Conservation (phyloP, 306 rosid genomes). For the Pterocarpus macrocarpus region DNA sequence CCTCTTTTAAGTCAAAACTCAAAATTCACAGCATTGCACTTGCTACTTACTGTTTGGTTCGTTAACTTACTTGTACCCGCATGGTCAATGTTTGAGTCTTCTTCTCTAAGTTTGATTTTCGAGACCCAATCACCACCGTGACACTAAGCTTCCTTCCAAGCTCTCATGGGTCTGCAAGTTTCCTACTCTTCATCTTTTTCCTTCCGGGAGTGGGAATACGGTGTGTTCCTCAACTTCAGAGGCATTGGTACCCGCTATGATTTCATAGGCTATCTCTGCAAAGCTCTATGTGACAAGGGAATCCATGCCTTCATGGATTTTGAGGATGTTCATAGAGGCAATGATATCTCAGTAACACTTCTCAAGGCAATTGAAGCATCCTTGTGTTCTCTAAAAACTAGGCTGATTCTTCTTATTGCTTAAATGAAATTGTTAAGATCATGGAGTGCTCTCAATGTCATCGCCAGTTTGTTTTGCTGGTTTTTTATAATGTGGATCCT, state of each 20-base stretch:
- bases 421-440: not conserved
- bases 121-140: too few species aligned
- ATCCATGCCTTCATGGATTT: constrained; percentile 14
- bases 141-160: too few species aligned
- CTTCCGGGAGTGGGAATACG: too few species aligned
- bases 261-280: not conserved
- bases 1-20: too few species aligned
- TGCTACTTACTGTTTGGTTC: too few species aligned
- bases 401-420: not conserved
- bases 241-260: not conserved
- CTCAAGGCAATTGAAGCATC: not conserved
- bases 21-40: too few species aligned
- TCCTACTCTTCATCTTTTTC: too few species aligned
- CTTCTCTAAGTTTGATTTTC: too few species aligned
- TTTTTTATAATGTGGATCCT: constrained; percentile 2
- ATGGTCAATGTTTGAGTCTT: too few species aligned
- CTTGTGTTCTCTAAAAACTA: not conserved
- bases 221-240: too few species aligned
- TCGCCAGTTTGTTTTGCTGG: not conserved
- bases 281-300: not conserved
- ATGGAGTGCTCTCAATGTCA: not conserved
- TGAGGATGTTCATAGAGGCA: not conserved
- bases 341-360: constrained; percentile 10
- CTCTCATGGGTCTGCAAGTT: too few species aligned
- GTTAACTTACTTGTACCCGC: too few species aligned